Evolutionary conservation across 2,329 filamentous ascomycete species (phyloP), one percentile per base, ranked within the genome.

Genomic region (Curvularia hawaiiensis): DNA sequence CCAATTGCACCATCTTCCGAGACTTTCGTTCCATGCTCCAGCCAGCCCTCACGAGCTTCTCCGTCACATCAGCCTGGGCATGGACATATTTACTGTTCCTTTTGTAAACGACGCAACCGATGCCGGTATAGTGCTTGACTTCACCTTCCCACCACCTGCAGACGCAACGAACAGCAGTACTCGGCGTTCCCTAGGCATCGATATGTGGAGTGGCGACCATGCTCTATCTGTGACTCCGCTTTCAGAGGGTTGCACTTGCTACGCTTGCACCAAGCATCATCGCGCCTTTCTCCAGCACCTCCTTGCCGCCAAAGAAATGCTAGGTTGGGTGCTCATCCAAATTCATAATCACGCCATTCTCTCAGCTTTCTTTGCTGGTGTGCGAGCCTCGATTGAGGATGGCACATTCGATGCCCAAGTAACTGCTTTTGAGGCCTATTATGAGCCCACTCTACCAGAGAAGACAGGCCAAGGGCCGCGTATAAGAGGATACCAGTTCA

Each of bases 271-370:
- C 2, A 85, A 84, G 18, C 94, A 98, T 75, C 92, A 97, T 76
- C 83, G 89, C 49, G 94, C 95, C 0, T 99, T 91, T 76, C 72
- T 99, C 35, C 89, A 92, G 63, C 95, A 99, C 75, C 83, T 98
- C 1, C 85, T 99, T 6, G 83, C 86, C 46, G 92, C 95, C 0
- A 96, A 93, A 71, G 95, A 99, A 77, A 98, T 99, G 95, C 86
- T 97, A 4, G 94, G 90, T 24, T 99, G 95, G 95, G 90, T 89
- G 0, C 82, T 99, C 8, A 82, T 99, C 8, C 94, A 98, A 75
- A 84, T 97, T 3, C 95, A 99, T 78, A 99, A 99, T 74, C 88
- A 96, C 73, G 83, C 88, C 59, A 78, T 90, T 8, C 77, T 96
- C 52, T 83, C 85, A 45, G 69, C 78, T 0, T 97, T 98, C 79